A percentile compares a stretch with the other conserved stretches of the same genome.
phyloP scores from a whole-genome alignment of 306 rosid species.

The Ammopiptanthus mongolicus region DNA sequence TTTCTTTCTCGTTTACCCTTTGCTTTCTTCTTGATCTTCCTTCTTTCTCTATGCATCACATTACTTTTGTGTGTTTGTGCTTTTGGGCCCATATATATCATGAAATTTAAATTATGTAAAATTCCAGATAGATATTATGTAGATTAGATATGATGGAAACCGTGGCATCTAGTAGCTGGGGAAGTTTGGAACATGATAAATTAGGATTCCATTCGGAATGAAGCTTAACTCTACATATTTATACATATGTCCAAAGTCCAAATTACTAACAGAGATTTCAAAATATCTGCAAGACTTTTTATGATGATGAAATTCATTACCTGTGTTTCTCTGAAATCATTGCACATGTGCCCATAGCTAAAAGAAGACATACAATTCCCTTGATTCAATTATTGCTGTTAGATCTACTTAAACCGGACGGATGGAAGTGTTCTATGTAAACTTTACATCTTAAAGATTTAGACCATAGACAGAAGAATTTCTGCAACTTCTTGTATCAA shows the following conservation, averaged over 20 bases:
- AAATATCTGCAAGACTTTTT: not conserved
- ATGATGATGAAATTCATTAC: not conserved
- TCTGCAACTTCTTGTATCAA: not conserved
- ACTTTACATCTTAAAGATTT: not conserved
- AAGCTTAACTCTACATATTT: not conserved
- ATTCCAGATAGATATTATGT: too few species aligned
- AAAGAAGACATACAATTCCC: not conserved
- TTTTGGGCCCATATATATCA: too few species aligned
- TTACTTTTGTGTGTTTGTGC: too few species aligned
- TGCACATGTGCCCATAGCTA: not conserved
- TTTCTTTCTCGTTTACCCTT: too few species aligned
- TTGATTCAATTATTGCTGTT: not conserved
- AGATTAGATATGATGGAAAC: not conserved
- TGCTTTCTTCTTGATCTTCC: too few species aligned
- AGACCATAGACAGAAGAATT: not conserved
- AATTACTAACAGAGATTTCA: not conserved
- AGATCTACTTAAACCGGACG: not conserved
- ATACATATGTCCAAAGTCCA: too few species aligned
- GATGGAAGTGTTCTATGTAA: not conserved
- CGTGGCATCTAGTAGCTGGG: not conserved
- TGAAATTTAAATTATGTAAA: too few species aligned
- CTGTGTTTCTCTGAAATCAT: not conserved
- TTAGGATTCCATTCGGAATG: not conserved
- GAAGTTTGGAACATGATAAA: not conserved
- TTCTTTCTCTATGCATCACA: too few species aligned